Base-by-base conservation (phyloP, 2,329 filamentous ascomycete species). In the Plenodomus lindquistii region DNA sequence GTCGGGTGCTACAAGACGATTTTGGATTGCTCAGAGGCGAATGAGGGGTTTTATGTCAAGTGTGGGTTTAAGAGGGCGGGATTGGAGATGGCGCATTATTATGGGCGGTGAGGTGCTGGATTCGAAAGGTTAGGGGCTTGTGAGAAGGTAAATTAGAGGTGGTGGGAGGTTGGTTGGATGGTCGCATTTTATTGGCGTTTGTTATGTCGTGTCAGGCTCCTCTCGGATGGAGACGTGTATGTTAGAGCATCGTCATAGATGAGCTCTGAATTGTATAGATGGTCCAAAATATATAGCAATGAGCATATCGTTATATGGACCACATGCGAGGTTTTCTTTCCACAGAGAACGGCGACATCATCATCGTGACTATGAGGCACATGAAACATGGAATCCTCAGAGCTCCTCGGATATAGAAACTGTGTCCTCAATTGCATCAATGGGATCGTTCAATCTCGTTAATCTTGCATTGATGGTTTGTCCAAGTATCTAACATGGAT, bases 1-100 rank as follows among this genome's bases (percentile, higher is more conserved):
- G 86, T 94, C 48, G 94, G 93, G 46, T 97, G 93, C 76, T 97
- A 97, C 77, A 97, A 91, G 80, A 91, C 86, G 58, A 97, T 99
- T 62, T 83, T 97, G 57, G 93, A 97, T 75, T 99, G 94, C 79
- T 95, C 89, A 59, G 93, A 97, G 75, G 85, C 88, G 63, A 99
- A 97, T 72, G 91, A 96, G 74, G 93, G 92, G 18, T 97, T 99
- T 79, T 99, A 99, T 73, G 82, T 96, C 73, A 97, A 97, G 81
- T 97, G 94, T 75, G 93, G 93, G 49, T 97, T 96, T 75, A 88
- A 91, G 75, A 81, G 91, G 54, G 93, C 91, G 21, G 94, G 94
- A 15, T 77, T 97, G 47, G 90, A 99, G 76, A 97, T 99, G 94
- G 91, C 93, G 37, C 91, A 96, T 78, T 96, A 96, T 76, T 94